Evolutionary conservation across 148 eudicot genomes (phyloP).

Genomic region (Camellia sinensis): DNA sequence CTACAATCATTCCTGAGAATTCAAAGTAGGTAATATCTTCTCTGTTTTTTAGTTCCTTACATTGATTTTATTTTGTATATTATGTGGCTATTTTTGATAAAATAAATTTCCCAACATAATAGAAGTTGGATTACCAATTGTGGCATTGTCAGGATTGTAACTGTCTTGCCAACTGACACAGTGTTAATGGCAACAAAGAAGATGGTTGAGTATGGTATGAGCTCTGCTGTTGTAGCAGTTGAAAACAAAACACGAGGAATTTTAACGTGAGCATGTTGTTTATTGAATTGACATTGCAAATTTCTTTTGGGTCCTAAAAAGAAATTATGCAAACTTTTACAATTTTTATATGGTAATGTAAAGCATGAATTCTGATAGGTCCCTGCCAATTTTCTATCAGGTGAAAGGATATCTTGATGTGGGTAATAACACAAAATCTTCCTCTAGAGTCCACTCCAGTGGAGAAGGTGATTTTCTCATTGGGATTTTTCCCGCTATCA

Average conservation of each 20-base stretch:
- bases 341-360: background rate
- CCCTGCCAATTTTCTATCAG: constrained; percentile 31
- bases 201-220: constrained; percentile 65
- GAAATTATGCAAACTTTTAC: background rate
- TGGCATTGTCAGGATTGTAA: constrained; percentile 57
- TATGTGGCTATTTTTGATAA: background rate
- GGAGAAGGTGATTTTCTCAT: constrained; percentile 59
- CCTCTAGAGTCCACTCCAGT: constrained; percentile 75
- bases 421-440: constrained; percentile 78
- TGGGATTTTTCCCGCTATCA: background rate
- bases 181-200: constrained; percentile 71
- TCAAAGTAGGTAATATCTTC: constrained; percentile 94
- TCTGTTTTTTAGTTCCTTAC: constrained; percentile 16
- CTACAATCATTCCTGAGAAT: constrained; percentile 82
- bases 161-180: constrained; percentile 84
- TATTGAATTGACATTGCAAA: background rate
- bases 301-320: background rate
- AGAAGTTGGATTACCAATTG: background rate
- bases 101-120: background rate
- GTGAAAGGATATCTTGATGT: constrained; percentile 91
- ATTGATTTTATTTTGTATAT: background rate
- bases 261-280: constrained; percentile 57
- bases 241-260: constrained; percentile 86
- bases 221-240: constrained; percentile 74
- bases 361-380: background rate